Percentiles rank a stretch among this genome's conserved stretches.
phyloP scores from a whole-genome alignment of 2,329 filamentous ascomycete genomes.

The Alternaria solani region DNA sequence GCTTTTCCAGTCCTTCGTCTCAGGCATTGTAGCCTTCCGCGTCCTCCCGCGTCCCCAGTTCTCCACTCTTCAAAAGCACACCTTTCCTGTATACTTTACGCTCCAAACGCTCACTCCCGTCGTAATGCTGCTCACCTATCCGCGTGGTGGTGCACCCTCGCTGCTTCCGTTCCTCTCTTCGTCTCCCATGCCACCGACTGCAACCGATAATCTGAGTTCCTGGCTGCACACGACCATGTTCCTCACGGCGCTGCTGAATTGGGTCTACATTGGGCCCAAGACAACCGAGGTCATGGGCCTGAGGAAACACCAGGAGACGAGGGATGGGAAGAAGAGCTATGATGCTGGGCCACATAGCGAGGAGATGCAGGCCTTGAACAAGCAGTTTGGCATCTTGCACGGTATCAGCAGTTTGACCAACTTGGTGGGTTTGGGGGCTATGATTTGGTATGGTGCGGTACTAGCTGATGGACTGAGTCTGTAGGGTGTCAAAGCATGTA shows the following conservation, averaged over 20 bases:
- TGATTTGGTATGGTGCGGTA: constrained; percentile 79
- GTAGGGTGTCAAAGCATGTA: not conserved
- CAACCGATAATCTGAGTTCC: constrained; percentile 30
- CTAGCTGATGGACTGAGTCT: constrained; percentile 58
- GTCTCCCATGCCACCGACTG: constrained; percentile 1
- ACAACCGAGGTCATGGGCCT: constrained; percentile 78
- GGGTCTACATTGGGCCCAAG: constrained; percentile 74
- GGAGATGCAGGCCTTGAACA: constrained; percentile 72
- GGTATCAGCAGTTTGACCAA: constrained; percentile 84
- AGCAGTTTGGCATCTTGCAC: constrained; percentile 76
- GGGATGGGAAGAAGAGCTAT: constrained; percentile 87
- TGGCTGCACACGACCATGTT: constrained; percentile 75
- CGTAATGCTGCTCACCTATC: constrained; percentile 80
- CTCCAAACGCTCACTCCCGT: constrained; percentile 80
- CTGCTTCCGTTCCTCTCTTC: constrained; percentile 15
- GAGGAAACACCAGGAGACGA: constrained; percentile 83
- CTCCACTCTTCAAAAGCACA: constrained; percentile 74
- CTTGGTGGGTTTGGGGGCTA: constrained; percentile 72
- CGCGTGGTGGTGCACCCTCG: constrained; percentile 47
- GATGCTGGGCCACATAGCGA: constrained; percentile 80
- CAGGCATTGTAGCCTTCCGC: constrained; percentile 77
- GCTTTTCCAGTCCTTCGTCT: constrained; percentile 85
- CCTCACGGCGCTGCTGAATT: constrained; percentile 74
- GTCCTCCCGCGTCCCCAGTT: constrained; percentile 82
- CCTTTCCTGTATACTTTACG: constrained; percentile 89